phyloP scores from a whole-genome alignment of 495 filamentous ascomycete genomes.

The Daldinia loculata region DNA sequence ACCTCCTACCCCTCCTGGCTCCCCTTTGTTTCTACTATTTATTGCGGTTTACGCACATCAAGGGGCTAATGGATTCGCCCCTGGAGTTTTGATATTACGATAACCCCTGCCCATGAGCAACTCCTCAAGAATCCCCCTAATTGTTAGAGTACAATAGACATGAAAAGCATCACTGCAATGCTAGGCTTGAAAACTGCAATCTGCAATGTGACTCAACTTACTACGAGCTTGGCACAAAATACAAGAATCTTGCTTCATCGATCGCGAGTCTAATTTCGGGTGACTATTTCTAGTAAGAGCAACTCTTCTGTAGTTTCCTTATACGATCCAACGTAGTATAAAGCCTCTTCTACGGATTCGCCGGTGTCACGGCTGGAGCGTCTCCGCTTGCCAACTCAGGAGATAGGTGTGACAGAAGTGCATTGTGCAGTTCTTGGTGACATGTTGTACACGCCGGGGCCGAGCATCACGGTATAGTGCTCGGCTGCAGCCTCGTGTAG shows the following conservation, averaged over 20 bases:
- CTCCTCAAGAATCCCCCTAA: constrained; percentile 37
- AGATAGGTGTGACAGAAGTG: constrained; percentile 31
- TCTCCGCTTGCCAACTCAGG: constrained; percentile 35
- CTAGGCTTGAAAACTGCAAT: constrained; percentile 16
- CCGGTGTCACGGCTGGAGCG: constrained; percentile 17
- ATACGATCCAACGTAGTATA: constrained; percentile 19
- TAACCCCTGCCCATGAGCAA: constrained; percentile 14
- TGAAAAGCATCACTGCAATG: constrained; percentile 42
- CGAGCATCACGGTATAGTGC: constrained; percentile 15
- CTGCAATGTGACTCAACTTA: constrained; percentile 42
- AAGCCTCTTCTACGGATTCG: constrained; percentile 6
- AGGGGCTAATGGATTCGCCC: constrained; percentile 40
- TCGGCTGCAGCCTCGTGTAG: constrained; percentile 34
- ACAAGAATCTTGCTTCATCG: constrained; percentile 22
- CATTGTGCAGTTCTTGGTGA: constrained; percentile 26
- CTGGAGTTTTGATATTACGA: constrained; percentile 41
- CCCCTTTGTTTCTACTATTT: constrained; percentile 36
- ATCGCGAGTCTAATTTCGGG: constrained; percentile 26
- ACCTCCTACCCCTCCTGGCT: constrained; percentile 13
- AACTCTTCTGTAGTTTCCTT: constrained; percentile 5
- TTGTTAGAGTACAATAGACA: constrained; percentile 43
- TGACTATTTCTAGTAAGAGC: constrained; percentile 29
- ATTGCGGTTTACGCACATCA: constrained; percentile 27
- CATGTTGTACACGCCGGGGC: constrained; percentile 20
- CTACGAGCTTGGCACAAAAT: constrained; percentile 37